phyloP scores from a whole-genome alignment of 257 asterid species.

The Buddleja alternifolia region DNA sequence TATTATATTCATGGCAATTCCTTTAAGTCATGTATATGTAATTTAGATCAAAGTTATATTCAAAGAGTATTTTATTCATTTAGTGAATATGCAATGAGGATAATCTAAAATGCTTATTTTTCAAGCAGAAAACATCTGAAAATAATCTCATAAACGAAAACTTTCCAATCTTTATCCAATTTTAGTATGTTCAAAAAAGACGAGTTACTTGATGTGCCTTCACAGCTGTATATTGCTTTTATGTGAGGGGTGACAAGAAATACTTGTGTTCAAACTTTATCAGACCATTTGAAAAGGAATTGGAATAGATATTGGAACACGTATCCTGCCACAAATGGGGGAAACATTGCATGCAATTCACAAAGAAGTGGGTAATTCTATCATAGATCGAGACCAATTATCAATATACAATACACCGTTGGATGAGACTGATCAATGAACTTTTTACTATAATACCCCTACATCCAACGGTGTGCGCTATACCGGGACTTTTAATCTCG shows the following conservation, averaged over 20 bases:
- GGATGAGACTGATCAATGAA: too few species aligned
- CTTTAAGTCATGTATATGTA: too few species aligned
- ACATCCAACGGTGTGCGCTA: too few species aligned
- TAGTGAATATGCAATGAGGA: too few species aligned
- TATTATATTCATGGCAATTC: too few species aligned
- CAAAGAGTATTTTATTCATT: too few species aligned
- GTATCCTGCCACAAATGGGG: slow-evolving; percentile 30
- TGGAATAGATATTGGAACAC: background rate
- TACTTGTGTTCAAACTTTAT: slow-evolving; percentile 27
- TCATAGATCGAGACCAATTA: too few species aligned
- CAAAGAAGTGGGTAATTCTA: background rate
- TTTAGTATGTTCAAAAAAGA: background rate
- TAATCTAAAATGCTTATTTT: too few species aligned
- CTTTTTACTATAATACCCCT: too few species aligned
- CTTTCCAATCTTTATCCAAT: slow-evolving; percentile 1
- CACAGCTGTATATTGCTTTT: background rate
- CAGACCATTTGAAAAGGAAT: slow-evolving; percentile 22
- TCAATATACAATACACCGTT: too few species aligned
- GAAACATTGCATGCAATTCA: slow-evolving; percentile 19
- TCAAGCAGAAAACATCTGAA: background rate
- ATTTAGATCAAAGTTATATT: too few species aligned
- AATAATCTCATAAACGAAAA: background rate
- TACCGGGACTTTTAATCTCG: too few species aligned
- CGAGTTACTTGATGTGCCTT: slow-evolving; percentile 8
- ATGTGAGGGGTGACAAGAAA: slow-evolving; percentile 5